Percentiles rank a stretch among this genome's conserved stretches.
Evolutionary conservation across 83 land plant genomes (phyloP).

Genomic region (Diphasiastrum complanatum): DNA sequence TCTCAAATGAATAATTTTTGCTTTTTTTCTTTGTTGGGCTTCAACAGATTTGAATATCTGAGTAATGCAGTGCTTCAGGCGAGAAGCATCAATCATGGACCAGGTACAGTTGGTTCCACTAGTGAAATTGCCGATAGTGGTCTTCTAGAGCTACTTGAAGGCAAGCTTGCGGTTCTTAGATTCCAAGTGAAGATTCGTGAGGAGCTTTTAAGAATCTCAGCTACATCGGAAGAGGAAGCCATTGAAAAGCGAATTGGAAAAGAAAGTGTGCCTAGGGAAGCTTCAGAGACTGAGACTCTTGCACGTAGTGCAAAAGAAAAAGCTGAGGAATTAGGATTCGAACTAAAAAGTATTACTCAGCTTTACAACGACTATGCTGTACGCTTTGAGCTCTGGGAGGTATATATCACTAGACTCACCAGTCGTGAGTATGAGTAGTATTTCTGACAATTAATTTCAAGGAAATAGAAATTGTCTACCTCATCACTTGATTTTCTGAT

Average conservation of each 20-base stretch:
- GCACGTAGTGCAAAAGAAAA: slow-evolving; percentile 49
- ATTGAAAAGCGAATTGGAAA: slow-evolving; percentile 22
- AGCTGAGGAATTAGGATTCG: slow-evolving; percentile 59
- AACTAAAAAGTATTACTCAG: slow-evolving; percentile 92
- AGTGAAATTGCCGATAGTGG: slow-evolving; percentile 55
- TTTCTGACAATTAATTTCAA: no score
- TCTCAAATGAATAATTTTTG: no score
- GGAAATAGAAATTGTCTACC: no score
- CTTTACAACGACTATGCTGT: slow-evolving; percentile 93
- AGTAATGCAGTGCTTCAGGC: slow-evolving; percentile 97
- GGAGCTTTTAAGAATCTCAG: slow-evolving; percentile 54
- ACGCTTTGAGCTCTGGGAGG: slow-evolving; percentile 99
- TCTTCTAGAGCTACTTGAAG: slow-evolving; percentile 81
- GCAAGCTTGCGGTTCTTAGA: slow-evolving; percentile 83
- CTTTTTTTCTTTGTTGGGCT: no score
- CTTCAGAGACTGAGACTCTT: slow-evolving; percentile 30
- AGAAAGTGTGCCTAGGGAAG: slow-evolving; percentile 40
- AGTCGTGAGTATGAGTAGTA: no score
- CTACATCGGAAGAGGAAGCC: slow-evolving; percentile 26
- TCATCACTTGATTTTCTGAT: no score
- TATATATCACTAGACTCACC: slow-evolving; percentile 15
- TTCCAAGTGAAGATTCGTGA: slow-evolving; percentile 87
- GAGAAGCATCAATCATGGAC: slow-evolving; percentile 48
- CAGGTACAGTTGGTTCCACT: slow-evolving; percentile 29
- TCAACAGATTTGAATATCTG: slow-evolving; percentile 89